Percentiles rank a stretch among this genome's conserved stretches.
Evolutionary conservation across 2,329 filamentous ascomycete species (phyloP).

Genomic region (Monosporascus sp.): DNA sequence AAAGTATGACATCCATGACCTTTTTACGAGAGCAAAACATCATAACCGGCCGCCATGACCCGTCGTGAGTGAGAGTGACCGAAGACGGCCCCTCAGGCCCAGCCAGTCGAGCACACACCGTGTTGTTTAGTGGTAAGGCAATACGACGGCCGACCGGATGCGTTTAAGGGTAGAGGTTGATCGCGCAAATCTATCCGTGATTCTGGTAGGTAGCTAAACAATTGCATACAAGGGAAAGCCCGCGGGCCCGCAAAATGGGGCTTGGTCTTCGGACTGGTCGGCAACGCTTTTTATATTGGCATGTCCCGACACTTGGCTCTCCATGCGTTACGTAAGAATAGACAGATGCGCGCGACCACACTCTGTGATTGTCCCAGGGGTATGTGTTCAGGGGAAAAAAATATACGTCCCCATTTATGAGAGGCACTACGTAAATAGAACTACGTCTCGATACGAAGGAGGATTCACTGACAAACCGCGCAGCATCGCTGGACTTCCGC

Average conservation of each 20-base stretch:
- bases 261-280: neutral
- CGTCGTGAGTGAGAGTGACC: conserved; percentile 3
- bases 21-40: conserved; percentile 10
- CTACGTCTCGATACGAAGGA: neutral
- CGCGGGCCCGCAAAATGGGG: neutral
- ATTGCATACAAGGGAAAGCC: neutral
- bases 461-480: neutral
- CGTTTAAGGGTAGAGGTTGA: neutral
- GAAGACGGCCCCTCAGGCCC: neutral
- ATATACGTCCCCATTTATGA: neutral
- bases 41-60: conserved; percentile 12
- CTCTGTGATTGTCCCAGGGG: neutral
- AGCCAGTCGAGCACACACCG: too few relatives aligned
- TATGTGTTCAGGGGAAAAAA: too few relatives aligned
- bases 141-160: neutral
- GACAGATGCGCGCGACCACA: neutral
- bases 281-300: neutral
- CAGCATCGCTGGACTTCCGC: too few relatives aligned
- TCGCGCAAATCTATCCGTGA: neutral
- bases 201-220: neutral
- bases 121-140: neutral
- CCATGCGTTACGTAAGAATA: neutral
- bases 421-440: neutral
- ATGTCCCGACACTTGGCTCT: neutral
- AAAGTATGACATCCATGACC: conserved; percentile 10